Base-by-base conservation (phyloP, 768 basidiomycete genomes). In the Ephemerocybe angulata region DNA sequence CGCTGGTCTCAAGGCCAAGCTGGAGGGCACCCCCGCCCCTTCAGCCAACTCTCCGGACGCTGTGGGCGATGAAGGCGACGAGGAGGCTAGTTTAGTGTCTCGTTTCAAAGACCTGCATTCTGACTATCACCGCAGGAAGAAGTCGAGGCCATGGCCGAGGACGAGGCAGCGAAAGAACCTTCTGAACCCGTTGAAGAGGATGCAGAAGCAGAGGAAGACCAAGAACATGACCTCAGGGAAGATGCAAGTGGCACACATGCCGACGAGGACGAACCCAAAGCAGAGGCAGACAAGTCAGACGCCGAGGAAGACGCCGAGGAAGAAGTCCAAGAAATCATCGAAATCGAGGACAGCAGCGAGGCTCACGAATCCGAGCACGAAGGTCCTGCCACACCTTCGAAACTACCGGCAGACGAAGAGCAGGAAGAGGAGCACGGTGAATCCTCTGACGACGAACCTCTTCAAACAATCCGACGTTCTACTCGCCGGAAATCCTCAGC, bases 1-100 rank as follows among this genome's bases (percentile, higher is more conserved):
- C 61, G 73, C 76, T 47, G 71, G 70, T 60, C 79, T 87, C 17
- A 62, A 56, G 63, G 64, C 54, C 60, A 75, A 58, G 33, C 52
- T 65, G 4, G 53, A 64, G 72, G 63, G 63, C 30, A 46, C 46
- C 13, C 37, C 52, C 17, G 33, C 29, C 7, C 51, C 59, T 59
- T 28, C 52, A 33, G 25, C 15, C 7, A 19, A 38, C 24, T 28
- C 12, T 13, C 48, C 29, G 12, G 47, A 53, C n/a, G 35, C 52
- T 15, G 28, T 21, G 13, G 37, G 29, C 46, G 62, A 66, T 44
- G 57, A 61, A 19, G 61, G 61, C 19, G 60, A 57, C 12, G 58
- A 55, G 38, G 52, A 58, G 13, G 61, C 49, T 6, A 27, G 42
- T 56, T 28, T 47, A 63, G 25, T n/a, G n/a, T n/a, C n/a, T n/a